Percentiles rank a stretch among this genome's conserved stretches.
phyloP scores from a whole-genome alignment of 768 basidiomycete species.

The Ramaria sp. region DNA sequence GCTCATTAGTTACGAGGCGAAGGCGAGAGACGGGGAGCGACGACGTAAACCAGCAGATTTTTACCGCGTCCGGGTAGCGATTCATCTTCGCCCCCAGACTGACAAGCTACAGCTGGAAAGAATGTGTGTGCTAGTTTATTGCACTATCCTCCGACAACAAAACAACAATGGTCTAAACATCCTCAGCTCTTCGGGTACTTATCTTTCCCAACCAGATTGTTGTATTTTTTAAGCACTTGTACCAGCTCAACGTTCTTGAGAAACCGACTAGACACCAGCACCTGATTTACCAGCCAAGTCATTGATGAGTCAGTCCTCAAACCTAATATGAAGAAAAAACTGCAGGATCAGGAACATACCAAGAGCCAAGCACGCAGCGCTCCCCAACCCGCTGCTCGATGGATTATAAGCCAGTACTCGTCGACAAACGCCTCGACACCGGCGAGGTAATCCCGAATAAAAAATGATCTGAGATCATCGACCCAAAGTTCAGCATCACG shows the following conservation, averaged over 20 bases:
- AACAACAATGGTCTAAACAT: no score
- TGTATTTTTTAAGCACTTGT: slow-evolving; percentile 41
- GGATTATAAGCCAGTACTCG: slow-evolving; percentile 56
- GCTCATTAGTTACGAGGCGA: no score
- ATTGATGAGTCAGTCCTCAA: background rate
- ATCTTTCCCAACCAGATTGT: slow-evolving; percentile 37
- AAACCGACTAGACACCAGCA: slow-evolving; percentile 43
- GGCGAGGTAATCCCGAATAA: slow-evolving; percentile 42
- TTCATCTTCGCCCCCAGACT: no score
- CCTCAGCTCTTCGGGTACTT: slow-evolving; percentile 18
- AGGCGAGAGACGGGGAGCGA: no score
- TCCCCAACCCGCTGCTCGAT: slow-evolving; percentile 55
- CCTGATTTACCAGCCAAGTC: slow-evolving; percentile 23
- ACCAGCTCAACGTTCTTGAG: slow-evolving; percentile 40
- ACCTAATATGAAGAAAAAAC: background rate
- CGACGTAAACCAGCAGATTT: no score
- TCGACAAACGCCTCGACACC: slow-evolving; percentile 46
- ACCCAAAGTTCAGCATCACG: background rate
- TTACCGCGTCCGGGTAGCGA: no score
- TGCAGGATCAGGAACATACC: slow-evolving; percentile 28
- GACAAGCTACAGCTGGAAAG: no score
- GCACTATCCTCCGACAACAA: no score
- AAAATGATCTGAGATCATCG: slow-evolving; percentile 29
- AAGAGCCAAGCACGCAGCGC: slow-evolving; percentile 52
- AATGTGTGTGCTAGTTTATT: no score